Conservation (phyloP, 306 rosid genomes). For the Luffa acutangula region DNA sequence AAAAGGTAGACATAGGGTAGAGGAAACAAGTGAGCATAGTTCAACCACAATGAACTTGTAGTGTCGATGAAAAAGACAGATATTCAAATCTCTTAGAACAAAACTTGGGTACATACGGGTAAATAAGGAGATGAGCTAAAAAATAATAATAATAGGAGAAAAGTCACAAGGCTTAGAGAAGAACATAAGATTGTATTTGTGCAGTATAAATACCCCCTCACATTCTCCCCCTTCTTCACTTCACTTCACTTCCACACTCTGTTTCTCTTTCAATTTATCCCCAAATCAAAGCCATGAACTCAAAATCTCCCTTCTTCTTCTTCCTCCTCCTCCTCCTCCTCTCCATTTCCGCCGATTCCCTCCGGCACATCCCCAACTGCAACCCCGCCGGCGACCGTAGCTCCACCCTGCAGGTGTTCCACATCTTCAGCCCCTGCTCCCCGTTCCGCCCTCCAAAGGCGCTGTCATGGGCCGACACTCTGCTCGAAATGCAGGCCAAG, state of each 20-base stretch:
- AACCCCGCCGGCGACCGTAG: conserved; percentile 25
- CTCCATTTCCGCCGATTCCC: not conserved
- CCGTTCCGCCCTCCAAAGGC: conserved; percentile 51
- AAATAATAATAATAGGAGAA: no score
- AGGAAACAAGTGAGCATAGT: no score
- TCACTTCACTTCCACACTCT: not conserved
- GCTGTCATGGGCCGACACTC: conserved; percentile 67
- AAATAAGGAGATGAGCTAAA: no score
- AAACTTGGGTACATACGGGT: no score
- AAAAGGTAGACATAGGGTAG: no score
- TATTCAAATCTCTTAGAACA: no score
- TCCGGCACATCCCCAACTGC: conserved; percentile 21
- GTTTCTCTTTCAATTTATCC: not conserved
- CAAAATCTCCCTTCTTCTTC: not conserved
- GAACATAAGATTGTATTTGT: no score
- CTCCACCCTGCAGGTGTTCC: conserved; percentile 63
- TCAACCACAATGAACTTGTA: no score
- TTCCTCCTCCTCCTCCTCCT: not conserved
- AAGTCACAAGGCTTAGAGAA: no score
- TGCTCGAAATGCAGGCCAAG: conserved; percentile 38
- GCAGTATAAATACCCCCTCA: not conserved
- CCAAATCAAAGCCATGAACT: not conserved
- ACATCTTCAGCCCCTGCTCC: conserved; percentile 56
- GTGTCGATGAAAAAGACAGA: no score
- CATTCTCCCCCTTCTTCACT: no score